Evolutionary conservation across 2,329 filamentous ascomycete species (phyloP).

Genomic region (Tolypocladium tropicale): DNA sequence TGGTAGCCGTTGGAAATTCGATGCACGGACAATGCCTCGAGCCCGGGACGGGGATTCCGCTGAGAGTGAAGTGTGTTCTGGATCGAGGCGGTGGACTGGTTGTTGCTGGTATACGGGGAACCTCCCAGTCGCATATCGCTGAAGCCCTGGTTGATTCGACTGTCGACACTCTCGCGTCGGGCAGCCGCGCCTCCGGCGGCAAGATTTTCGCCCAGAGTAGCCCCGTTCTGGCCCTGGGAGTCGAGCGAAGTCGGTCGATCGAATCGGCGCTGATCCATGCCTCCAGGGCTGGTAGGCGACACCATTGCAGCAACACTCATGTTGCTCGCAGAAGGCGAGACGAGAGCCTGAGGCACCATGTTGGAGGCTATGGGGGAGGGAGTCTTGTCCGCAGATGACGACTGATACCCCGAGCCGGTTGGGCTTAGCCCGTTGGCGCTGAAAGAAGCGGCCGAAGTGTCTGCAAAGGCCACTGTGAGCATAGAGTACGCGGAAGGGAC

Average conservation of each 20-base stretch:
- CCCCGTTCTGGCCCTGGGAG: slow-evolving; percentile 15
- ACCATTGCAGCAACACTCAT: slow-evolving; percentile 61
- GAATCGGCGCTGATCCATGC: slow-evolving; percentile 31
- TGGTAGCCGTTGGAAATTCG: slow-evolving; percentile 57
- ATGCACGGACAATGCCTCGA: slow-evolving; percentile 44
- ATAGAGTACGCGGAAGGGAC: slow-evolving; percentile 1
- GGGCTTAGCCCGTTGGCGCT: slow-evolving; percentile 27
- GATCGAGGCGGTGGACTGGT: slow-evolving; percentile 66
- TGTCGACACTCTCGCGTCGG: slow-evolving; percentile 68
- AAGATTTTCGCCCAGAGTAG: slow-evolving; percentile 23
- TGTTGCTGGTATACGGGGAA: slow-evolving; percentile 63
- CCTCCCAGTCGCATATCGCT: slow-evolving; percentile 58
- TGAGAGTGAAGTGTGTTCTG: slow-evolving; percentile 61
- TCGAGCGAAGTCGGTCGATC: slow-evolving; percentile 29
- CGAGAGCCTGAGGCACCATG: slow-evolving; percentile 38
- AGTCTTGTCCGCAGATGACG: slow-evolving; percentile 47
- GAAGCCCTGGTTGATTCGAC: slow-evolving; percentile 64
- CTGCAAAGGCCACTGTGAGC: slow-evolving; percentile 10
- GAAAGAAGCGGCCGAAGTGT: slow-evolving; percentile 29
- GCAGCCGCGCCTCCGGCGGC: slow-evolving; percentile 36
- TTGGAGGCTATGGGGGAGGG: slow-evolving; percentile 48
- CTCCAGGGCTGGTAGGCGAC: slow-evolving; percentile 43
- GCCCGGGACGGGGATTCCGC: slow-evolving; percentile 43
- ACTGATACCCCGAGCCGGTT: slow-evolving; percentile 36
- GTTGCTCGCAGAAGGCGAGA: slow-evolving; percentile 45